Conservation (phyloP, 345 rosid species). For the Fremontodendron californicum region DNA sequence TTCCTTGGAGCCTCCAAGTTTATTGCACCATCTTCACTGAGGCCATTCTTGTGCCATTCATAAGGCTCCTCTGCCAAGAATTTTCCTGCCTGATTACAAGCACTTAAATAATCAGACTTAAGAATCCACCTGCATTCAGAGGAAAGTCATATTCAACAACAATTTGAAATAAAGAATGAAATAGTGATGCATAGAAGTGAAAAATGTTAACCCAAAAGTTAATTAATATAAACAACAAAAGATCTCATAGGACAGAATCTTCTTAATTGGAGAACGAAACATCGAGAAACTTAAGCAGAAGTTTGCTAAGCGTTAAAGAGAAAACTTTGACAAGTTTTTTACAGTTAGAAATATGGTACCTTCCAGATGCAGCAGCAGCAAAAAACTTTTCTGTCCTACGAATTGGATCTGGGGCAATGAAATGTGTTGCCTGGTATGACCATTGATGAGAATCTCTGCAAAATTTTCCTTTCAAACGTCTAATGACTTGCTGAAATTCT, state of each 20-base stretch:
- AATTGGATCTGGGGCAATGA: slow-evolving; percentile 62
- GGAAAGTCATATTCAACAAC: slow-evolving; percentile 3
- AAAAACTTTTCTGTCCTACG: slow-evolving; percentile 85
- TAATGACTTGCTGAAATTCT: slow-evolving; percentile 64
- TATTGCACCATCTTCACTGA: slow-evolving; percentile 76
- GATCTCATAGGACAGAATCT: not conserved
- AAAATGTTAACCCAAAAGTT: not conserved
- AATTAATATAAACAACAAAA: not conserved
- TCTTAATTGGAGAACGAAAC: slow-evolving; percentile 1
- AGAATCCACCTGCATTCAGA: slow-evolving; percentile 84
- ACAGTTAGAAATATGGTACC: slow-evolving; percentile 26
- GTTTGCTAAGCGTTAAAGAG: not conserved
- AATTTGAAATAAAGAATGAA: not conserved
- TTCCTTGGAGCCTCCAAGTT: slow-evolving; percentile 86
- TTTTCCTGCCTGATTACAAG: slow-evolving; percentile 66
- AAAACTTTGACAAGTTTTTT: not conserved
- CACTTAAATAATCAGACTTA: slow-evolving; percentile 67
- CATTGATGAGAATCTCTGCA: slow-evolving; percentile 94
- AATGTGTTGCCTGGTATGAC: slow-evolving; percentile 97
- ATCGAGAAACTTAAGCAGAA: not conserved
- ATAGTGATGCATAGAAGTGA: not conserved
- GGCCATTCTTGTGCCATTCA: slow-evolving; percentile 76
- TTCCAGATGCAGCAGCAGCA: slow-evolving; percentile 60
- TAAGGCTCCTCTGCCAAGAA: slow-evolving; percentile 77
- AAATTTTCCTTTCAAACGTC: slow-evolving; percentile 60